These are phyloP conservation scores for Talaromyces adpressus DNA, from an alignment of 495 filamentous ascomycete species.

Conservation along the genomic window DNA sequence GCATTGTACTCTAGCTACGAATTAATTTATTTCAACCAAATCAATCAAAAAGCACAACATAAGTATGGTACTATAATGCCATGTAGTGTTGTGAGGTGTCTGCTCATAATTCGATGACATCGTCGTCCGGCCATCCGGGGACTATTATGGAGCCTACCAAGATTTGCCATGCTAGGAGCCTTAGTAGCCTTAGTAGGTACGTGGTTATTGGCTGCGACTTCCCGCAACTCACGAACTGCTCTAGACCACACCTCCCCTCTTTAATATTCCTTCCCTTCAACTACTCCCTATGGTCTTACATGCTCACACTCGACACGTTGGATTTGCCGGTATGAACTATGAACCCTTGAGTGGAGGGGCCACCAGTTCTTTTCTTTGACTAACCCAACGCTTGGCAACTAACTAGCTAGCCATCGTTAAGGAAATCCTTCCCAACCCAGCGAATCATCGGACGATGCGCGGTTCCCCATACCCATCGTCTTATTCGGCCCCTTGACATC, in stretches of 20 bases:
- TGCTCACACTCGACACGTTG: not conserved
- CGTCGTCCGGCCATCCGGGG: not conserved
- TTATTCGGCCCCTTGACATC: not conserved
- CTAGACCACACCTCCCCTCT: not conserved
- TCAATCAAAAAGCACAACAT: not conserved
- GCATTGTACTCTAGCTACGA: not conserved
- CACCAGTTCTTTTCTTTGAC: not conserved
- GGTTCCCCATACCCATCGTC: not conserved
- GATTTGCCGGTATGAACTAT: not conserved
- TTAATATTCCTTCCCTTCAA: no score
- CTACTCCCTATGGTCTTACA: no score
- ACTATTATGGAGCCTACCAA: not conserved
- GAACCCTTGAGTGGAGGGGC: not conserved
- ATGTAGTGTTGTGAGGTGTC: no score
- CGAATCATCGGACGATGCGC: slow-evolving; percentile 1
- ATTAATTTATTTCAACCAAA: not conserved
- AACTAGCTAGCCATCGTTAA: not conserved
- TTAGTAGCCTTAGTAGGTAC: no score
- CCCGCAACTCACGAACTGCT: not conserved
- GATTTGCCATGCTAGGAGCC: not conserved
- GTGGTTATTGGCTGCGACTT: not conserved
- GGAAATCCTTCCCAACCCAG: not conserved
- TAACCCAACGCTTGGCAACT: not conserved
- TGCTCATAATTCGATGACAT: no score
- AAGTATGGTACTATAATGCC: no score